A percentile compares a stretch with the other conserved stretches of the same genome.
Conservation (phyloP, 768 basidiomycete genomes). For the Amanita phalloides region DNA sequence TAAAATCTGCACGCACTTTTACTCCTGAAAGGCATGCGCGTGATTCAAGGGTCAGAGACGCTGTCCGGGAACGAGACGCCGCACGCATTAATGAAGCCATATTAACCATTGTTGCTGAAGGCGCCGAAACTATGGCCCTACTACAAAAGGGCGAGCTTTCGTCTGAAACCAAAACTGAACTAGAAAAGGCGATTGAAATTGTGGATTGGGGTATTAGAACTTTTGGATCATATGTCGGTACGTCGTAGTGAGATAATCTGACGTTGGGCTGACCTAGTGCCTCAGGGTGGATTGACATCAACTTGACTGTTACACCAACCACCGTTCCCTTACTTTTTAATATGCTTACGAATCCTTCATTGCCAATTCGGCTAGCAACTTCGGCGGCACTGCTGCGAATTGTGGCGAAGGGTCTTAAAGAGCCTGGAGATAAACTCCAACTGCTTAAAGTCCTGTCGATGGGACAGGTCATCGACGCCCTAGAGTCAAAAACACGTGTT, state of each 20-base stretch:
- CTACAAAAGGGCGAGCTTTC: conserved; percentile 37
- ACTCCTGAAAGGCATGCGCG: conserved; percentile 61
- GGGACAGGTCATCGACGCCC: conserved; percentile 66
- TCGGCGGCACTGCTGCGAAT: conserved; percentile 74
- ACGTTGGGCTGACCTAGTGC: background rate
- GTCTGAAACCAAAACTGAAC: conserved; percentile 29
- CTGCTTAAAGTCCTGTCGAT: conserved; percentile 84
- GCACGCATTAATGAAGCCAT: conserved; percentile 79
- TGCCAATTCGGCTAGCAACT: conserved; percentile 77
- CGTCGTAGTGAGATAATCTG: conserved; percentile 16
- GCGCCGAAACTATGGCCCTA: conserved; percentile 43
- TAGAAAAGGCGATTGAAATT: conserved; percentile 58
- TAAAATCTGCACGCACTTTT: conserved; percentile 78
- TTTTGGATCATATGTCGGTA: conserved; percentile 90
- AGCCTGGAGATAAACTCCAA: conserved; percentile 80
- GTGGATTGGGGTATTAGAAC: conserved; percentile 91
- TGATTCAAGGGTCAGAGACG: conserved; percentile 81
- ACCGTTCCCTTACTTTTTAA: conserved; percentile 81
- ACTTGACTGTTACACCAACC: conserved; percentile 84
- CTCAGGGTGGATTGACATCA: conserved; percentile 96
- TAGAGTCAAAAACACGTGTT: conserved; percentile 66
- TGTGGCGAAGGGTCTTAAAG: conserved; percentile 89
- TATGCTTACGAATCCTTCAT: conserved; percentile 65
- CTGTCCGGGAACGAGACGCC: conserved; percentile 85
- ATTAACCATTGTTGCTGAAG: conserved; percentile 70